Evolutionary conservation across 2,329 filamentous ascomycete species (phyloP).

Genomic region (Colletotrichum spaethianum): DNA sequence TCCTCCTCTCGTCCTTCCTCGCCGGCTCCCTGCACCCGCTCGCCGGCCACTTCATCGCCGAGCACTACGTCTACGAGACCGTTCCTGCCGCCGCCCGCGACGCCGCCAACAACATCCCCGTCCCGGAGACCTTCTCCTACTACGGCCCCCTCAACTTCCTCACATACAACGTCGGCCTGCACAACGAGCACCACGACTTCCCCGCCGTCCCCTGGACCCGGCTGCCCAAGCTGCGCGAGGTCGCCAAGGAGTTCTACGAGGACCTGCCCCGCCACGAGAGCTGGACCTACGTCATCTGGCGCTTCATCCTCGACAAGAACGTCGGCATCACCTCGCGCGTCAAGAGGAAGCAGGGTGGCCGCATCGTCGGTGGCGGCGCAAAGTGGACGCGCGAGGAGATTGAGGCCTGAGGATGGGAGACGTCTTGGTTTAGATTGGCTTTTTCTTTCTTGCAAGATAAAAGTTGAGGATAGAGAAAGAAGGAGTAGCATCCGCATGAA

Average conservation of each 20-base stretch:
- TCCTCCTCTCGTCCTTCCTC: slow-evolving; percentile 91
- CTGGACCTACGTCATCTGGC: slow-evolving; percentile 95
- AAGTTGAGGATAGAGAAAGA: not conserved
- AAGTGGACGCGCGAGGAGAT: slow-evolving; percentile 79
- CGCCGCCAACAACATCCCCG: slow-evolving; percentile 72
- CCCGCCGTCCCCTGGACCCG: slow-evolving; percentile 96
- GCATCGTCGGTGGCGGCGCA: slow-evolving; percentile 66
- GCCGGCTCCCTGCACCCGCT: slow-evolving; percentile 95
- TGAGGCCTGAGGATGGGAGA: slow-evolving; percentile 64
- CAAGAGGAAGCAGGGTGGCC: slow-evolving; percentile 86
- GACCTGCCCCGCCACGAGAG: slow-evolving; percentile 88
- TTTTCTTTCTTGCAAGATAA: not conserved
- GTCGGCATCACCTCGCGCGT: slow-evolving; percentile 94
- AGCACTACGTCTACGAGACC: slow-evolving; percentile 89
- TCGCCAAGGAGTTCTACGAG: slow-evolving; percentile 93
- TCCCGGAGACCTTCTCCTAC: slow-evolving; percentile 97
- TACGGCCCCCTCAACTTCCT: slow-evolving; percentile 93
- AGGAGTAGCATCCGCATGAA: slow-evolving; percentile 5
- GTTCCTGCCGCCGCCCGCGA: slow-evolving; percentile 68
- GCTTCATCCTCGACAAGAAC: slow-evolving; percentile 91
- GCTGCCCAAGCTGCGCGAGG: slow-evolving; percentile 81
- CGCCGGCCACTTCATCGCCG: slow-evolving; percentile 97
- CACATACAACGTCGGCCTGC: slow-evolving; percentile 96
- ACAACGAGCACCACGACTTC: slow-evolving; percentile 99
- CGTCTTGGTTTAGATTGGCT: not conserved